phyloP scores from a whole-genome alignment of 2,329 filamentous ascomycete genomes.

The Nemania bipapillata region DNA sequence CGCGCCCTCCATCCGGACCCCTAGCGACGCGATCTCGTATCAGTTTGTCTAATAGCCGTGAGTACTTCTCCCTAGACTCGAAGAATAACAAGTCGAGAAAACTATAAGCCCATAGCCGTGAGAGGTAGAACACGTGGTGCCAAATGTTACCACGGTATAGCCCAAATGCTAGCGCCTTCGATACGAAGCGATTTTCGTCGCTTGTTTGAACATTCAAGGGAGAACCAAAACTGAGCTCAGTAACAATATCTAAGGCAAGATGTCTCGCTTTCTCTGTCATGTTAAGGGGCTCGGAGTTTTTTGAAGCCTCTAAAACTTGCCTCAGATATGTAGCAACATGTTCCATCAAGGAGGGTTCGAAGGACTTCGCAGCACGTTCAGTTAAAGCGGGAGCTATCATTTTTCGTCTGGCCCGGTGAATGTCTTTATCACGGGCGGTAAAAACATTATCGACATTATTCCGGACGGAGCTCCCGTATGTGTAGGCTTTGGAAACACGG shows the following conservation, averaged over 20 bases:
- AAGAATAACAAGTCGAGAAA: slow-evolving; percentile 10
- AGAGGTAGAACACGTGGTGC: slow-evolving; percentile 3
- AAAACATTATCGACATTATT: slow-evolving; percentile 12
- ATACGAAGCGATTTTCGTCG: not conserved
- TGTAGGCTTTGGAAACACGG: slow-evolving; percentile 25
- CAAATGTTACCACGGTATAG: slow-evolving; percentile 1
- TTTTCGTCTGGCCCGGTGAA: not conserved
- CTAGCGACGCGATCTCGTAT: slow-evolving; percentile 25
- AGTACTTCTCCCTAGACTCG: not conserved
- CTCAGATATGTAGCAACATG: not conserved
- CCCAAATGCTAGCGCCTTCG: not conserved
- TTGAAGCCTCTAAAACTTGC: not conserved
- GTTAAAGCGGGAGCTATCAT: not conserved
- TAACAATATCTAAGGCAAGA: slow-evolving; percentile 32
- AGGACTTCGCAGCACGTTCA: not conserved
- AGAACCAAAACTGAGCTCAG: slow-evolving; percentile 36
- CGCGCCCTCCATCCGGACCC: slow-evolving; percentile 23
- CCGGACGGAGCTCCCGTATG: slow-evolving; percentile 25
- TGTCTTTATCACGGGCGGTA: not conserved
- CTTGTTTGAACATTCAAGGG: slow-evolving; percentile 28
- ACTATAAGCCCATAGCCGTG: not conserved
- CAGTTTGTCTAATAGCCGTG: slow-evolving; percentile 21
- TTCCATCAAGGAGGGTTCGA: not conserved
- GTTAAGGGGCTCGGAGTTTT: slow-evolving; percentile 18
- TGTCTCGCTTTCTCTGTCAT: slow-evolving; percentile 24